Base-by-base conservation (phyloP, 2,329 filamentous ascomycete genomes). In the Fusarium sp. region DNA sequence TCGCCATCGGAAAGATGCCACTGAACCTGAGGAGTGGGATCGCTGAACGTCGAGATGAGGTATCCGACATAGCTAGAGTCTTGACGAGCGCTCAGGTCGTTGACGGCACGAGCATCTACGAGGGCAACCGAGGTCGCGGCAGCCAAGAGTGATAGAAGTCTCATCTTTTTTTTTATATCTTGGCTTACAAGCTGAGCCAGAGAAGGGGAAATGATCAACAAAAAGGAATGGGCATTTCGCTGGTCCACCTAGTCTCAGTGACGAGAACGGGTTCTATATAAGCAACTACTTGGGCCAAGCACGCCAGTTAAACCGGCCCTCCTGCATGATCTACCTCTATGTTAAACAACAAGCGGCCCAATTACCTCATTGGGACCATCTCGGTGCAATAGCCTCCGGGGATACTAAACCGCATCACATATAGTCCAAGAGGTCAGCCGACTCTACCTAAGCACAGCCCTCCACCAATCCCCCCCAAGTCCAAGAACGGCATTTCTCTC, bases 31-130 rank as follows among this genome's bases (percentile, higher is more conserved):
- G 80, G 81, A 10, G 62, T 75, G 2, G 75, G 76, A 55, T 83
- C 81, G 40, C 73, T 79, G 49, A 83, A 83, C 1, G 81, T 83
- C 27, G 81, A 82, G 46, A 83, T 75, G 9, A 83, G 77, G 20
- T 83, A 83, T 29, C 81, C 81, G 6, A 78, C 80, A 51, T 55
- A 74, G 27, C 65, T 40, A 2, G 17, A 29, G 27, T 46, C 56
- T n/a, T 44, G 33, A 1, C 59, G 64, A n/a, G 10, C 29, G 11
- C 31, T 70, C 12, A 71, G n/a, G 3, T 42, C 56, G 11, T n/a
- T 53, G 57, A 69, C 29, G 16, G 71, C 64, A 14, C 60, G 58
- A n/a, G 71, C 60, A 12, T 73, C 36, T 8, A 55, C 60, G 14
- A 68, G 44, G 12, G 59, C 36, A 10, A 46, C 61, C 20, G 40